Evolutionary conservation across 495 filamentous ascomycete genomes (phyloP).

Genomic region (Penicillium fimorum): DNA sequence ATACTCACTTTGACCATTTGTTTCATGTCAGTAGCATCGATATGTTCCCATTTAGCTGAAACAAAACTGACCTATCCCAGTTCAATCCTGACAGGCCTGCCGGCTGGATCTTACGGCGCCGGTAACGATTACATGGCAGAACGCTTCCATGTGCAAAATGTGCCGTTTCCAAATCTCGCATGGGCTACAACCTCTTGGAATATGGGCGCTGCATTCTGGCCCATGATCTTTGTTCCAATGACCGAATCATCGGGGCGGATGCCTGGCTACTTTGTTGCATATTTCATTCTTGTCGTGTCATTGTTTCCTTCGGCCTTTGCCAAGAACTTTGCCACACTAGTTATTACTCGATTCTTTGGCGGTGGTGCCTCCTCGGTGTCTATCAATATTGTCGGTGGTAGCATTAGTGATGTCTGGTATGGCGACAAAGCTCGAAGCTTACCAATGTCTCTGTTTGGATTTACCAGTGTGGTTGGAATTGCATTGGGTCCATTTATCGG

Average conservation of each 20-base stretch:
- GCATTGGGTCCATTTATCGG: constrained; percentile 53
- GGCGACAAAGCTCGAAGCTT: constrained; percentile 40
- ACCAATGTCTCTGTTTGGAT: constrained; percentile 46
- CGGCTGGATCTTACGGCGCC: constrained; percentile 42
- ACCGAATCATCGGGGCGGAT: constrained; percentile 53
- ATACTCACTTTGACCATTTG: constrained; percentile 41
- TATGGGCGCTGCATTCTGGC: constrained; percentile 53
- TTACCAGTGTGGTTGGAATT: constrained; percentile 44
- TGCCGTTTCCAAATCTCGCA: constrained; percentile 42
- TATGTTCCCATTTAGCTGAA: background rate
- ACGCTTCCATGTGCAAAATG: constrained; percentile 43
- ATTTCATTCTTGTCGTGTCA: constrained; percentile 46
- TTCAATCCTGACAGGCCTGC: constrained; percentile 44
- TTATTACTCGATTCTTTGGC: constrained; percentile 50
- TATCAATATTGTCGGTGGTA: constrained; percentile 48
- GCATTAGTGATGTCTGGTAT: constrained; percentile 46
- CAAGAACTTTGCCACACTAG: constrained; percentile 51
- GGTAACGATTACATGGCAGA: constrained; percentile 40
- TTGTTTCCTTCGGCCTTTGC: constrained; percentile 54
- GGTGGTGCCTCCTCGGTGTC: constrained; percentile 48
- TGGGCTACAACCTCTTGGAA: constrained; percentile 54
- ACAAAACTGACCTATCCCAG: constrained; percentile 12
- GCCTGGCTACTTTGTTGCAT: constrained; percentile 49
- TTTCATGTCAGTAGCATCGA: constrained; percentile 31
- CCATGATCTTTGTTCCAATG: constrained; percentile 50